Base-by-base conservation (phyloP, 2,329 filamentous ascomycete species). In the Venturia nashicola region DNA sequence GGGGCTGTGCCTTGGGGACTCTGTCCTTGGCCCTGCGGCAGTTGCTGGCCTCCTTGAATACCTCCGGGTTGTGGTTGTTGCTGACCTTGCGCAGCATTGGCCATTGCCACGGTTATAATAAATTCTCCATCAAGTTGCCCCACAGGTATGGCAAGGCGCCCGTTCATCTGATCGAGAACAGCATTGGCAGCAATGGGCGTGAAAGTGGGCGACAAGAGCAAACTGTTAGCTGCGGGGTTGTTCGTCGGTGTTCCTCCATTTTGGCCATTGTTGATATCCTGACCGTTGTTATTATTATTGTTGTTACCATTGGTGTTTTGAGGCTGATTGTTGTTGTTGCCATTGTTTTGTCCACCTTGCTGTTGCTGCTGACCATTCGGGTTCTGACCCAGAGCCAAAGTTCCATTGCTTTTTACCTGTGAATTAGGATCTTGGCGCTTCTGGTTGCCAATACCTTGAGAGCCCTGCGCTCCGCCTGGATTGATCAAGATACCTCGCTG, bases 91-190 rank as follows among this genome's bases (percentile, higher is more conserved):
- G 36, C 36, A 51, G 43, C 63, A 14, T 44, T 63, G 7, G 54
- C 61, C 54, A 55, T 65, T 27, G 70, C 66, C 70, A 75, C 73
- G 18, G 70, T 70, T 43, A 75, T 68, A 61, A 75, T 74, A 68
- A 67, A 75, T 64, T 75, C 73, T 61, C 73, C 73, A 62, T 75
- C 72, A 16, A 74, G 63, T 61, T 72, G 71, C 64, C 68, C 64
- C 61, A 75, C 72, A 0, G 73, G 73, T 46, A 75, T 67, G 23
- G 73, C 73, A 55, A 74, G 71, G 40, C 73, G 72, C 69, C 72
- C 71, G 66, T 75, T 75, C 40, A 70, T 63, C 57, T 70, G 70
- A 55, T 75, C 73, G 43, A 75, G 69, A 36, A 74, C 70, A 8
- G 72, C 69, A 34, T 73, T 66, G 23, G 71, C 71, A 48, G 72